Evolutionary conservation across 768 basidiomycete genomes (phyloP).

Genomic region (Tricholoma bakamatsutake): DNA sequence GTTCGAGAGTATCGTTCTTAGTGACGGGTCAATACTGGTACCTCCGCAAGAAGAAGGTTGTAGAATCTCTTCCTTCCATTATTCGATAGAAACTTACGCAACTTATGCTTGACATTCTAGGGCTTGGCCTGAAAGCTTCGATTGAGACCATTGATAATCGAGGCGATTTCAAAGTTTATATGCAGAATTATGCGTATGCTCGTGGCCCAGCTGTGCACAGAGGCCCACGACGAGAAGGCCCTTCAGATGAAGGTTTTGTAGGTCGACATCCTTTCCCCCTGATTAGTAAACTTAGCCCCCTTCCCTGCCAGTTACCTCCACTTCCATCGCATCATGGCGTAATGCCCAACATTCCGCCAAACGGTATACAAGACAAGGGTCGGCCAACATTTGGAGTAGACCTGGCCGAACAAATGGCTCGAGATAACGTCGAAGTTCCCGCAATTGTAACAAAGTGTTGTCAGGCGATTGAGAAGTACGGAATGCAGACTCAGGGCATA

Average conservation of each 20-base stretch:
- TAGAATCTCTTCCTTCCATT: constrained; percentile 11
- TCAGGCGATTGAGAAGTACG: constrained; percentile 87
- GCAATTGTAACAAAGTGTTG: constrained; percentile 84
- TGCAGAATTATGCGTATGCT: constrained; percentile 96
- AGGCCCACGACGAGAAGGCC: constrained; percentile 86
- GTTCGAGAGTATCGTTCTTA: constrained; percentile 85
- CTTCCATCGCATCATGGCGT: constrained; percentile 38
- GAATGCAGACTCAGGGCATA: constrained; percentile 79
- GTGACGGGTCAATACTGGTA: constrained; percentile 80
- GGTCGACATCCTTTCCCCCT: constrained; percentile 27
- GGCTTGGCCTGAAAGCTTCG: constrained; percentile 77
- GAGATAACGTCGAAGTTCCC: constrained; percentile 89
- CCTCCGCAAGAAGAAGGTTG: constrained; percentile 70
- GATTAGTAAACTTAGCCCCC: constrained; percentile 3
- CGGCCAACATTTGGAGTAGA: constrained; percentile 91
- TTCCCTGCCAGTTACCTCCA: constrained; percentile 48
- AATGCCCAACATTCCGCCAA: constrained; percentile 14
- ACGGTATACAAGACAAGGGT: constrained; percentile 50
- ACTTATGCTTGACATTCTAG: constrained; percentile 16
- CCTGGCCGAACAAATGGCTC: constrained; percentile 86
- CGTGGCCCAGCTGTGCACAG: constrained; percentile 54
- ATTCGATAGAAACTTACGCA: not conserved
- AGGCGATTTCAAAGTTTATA: constrained; percentile 90
- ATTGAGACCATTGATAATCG: constrained; percentile 93
- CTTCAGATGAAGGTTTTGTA: constrained; percentile 90